Percentiles rank a stretch among this genome's conserved stretches.
phyloP scores from a whole-genome alignment of 2,329 filamentous ascomycete species.

The Colletotrichum salicis region DNA sequence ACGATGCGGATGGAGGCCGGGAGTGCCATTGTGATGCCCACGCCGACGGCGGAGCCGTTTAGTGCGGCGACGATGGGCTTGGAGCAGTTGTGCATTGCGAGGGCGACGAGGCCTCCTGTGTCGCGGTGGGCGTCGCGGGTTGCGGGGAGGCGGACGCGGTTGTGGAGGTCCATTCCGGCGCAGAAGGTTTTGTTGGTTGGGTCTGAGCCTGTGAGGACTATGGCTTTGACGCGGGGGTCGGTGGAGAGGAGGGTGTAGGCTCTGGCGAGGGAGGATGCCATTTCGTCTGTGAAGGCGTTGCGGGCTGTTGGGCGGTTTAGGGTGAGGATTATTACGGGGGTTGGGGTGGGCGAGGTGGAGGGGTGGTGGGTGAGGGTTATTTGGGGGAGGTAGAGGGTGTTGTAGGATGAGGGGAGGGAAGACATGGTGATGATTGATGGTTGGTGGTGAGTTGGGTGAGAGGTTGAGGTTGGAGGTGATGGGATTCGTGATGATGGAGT shows the following conservation, averaged over 20 bases:
- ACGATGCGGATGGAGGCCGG: slow-evolving; percentile 64
- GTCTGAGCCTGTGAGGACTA: slow-evolving; percentile 66
- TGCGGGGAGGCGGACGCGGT: slow-evolving; percentile 41
- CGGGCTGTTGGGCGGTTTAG: slow-evolving; percentile 72
- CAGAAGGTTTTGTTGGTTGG: slow-evolving; percentile 63
- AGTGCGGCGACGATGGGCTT: slow-evolving; percentile 70
- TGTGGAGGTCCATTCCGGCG: slow-evolving; percentile 66
- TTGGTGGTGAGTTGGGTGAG: neutral
- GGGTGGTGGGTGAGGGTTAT: slow-evolving; percentile 63
- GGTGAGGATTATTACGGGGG: slow-evolving; percentile 70
- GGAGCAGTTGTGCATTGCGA: slow-evolving; percentile 66
- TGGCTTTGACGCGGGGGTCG: slow-evolving; percentile 64
- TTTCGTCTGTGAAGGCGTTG: slow-evolving; percentile 76
- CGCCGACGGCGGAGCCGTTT: slow-evolving; percentile 68
- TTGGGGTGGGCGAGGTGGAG: slow-evolving; percentile 61
- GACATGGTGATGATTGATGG: slow-evolving; percentile 1
- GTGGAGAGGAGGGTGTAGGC: slow-evolving; percentile 62
- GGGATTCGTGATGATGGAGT: neutral
- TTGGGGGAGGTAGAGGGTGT: slow-evolving; percentile 52
- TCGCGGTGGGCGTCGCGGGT: slow-evolving; percentile 53
- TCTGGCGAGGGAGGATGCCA: slow-evolving; percentile 69
- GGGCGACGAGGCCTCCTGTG: slow-evolving; percentile 62
- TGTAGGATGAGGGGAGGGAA: slow-evolving; percentile 51
- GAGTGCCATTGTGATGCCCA: slow-evolving; percentile 71
- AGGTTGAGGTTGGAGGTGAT: neutral